These are phyloP conservation scores for Sutorius australiensis DNA, from an alignment of 768 basidiomycete genomes.

Conservation along the genomic window DNA sequence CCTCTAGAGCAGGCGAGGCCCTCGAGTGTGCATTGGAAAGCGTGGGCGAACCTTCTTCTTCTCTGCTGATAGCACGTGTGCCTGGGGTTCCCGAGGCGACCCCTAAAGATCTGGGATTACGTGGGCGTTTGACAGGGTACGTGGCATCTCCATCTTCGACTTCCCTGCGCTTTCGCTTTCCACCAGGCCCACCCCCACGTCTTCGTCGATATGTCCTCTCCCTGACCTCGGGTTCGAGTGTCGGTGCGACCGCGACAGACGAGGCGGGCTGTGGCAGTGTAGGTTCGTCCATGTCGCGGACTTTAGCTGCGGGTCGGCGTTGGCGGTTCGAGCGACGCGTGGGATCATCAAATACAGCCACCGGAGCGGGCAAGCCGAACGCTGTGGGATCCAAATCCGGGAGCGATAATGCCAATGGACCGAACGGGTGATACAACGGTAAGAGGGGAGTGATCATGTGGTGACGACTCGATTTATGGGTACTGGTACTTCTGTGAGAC, in stretches of 20 bases:
- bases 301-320: conserved; percentile 47
- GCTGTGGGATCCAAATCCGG: conserved; percentile 56
- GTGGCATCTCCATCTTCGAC: conserved; percentile 59
- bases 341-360: conserved; percentile 42
- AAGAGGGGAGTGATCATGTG: conserved; percentile 43
- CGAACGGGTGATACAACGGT: conserved; percentile 67
- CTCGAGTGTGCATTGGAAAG: conserved; percentile 29
- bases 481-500: conserved; percentile 13
- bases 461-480: conserved; percentile 13
- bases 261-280: conserved; percentile 6
- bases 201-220: conserved; percentile 50
- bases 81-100: conserved; percentile 11
- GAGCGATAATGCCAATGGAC: conserved; percentile 58
- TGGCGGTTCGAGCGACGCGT: conserved; percentile 42
- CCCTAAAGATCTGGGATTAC: conserved; percentile 44
- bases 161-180: conserved; percentile 56
- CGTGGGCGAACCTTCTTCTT: conserved; percentile 43
- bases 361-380: conserved; percentile 53
- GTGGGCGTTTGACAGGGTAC: conserved; percentile 69
- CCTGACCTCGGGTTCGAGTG: conserved; percentile 31
- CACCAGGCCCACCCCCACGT: conserved; percentile 36
- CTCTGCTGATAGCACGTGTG: conserved; percentile 28
- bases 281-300: conserved; percentile 45
- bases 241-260: conserved; percentile 1
- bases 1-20: conserved; percentile 22